Percentiles rank a stretch among this genome's conserved stretches.
Evolutionary conservation across 805 yeast genomes (phyloP).

Genomic region (Starmera dryadoides): DNA sequence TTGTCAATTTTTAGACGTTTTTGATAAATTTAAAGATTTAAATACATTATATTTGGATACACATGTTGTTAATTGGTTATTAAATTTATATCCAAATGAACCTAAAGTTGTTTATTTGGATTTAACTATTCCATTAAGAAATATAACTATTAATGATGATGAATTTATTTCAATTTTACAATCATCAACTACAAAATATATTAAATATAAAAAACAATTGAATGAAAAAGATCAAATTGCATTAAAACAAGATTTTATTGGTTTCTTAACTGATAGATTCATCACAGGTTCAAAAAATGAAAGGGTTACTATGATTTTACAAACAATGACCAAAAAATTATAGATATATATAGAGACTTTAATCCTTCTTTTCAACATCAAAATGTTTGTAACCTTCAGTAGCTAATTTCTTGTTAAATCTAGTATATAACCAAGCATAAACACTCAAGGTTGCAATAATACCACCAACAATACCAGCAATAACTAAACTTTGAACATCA

Average conservation of each 20-base stretch:
- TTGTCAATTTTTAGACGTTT: constrained; percentile 42
- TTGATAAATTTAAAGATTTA: constrained; percentile 64
- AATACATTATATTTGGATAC: constrained; percentile 60
- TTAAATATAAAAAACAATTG: constrained; percentile 48
- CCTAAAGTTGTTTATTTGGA: constrained; percentile 40
- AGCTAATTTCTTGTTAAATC: constrained; percentile 11
- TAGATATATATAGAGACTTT: constrained; percentile 1
- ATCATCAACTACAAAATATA: constrained; percentile 61
- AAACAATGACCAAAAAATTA: constrained; percentile 18
- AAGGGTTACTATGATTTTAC: constrained; percentile 13
- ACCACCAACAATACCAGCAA: constrained; percentile 3
- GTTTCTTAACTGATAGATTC: constrained; percentile 8
- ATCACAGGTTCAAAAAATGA: constrained; percentile 3
- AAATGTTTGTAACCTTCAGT: constrained; percentile 14
- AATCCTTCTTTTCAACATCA: constrained; percentile 13
- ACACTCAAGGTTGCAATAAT: constrained; percentile 4
- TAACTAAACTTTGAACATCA: background rate
- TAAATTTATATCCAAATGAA: constrained; percentile 31
- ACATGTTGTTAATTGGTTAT: constrained; percentile 54
- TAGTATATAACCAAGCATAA: constrained; percentile 10
- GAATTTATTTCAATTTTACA: constrained; percentile 56
- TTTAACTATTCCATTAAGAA: constrained; percentile 62
- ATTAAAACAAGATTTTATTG: constrained; percentile 28
- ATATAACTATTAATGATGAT: constrained; percentile 29
- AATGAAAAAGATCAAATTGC: constrained; percentile 23